A percentile compares a stretch with the other conserved stretches of the same genome.
Conservation (phyloP, 371 early-diverging fungal species). For the Mucor circinelloides region DNA sequence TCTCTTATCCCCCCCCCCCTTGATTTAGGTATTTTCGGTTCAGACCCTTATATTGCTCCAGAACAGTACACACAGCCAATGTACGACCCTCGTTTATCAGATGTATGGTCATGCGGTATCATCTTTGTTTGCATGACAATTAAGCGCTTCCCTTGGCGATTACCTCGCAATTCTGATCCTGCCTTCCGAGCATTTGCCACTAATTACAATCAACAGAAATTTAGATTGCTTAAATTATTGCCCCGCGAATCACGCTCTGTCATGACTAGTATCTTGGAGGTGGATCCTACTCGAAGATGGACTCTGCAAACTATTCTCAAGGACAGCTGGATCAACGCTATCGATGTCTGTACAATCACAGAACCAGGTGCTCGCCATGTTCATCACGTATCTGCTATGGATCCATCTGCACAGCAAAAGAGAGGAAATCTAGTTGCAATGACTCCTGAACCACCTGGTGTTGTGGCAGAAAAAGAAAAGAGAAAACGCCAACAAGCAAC, state of each 20-base stretch:
- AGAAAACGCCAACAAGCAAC: conserved; percentile 8
- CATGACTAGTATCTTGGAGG: conserved; percentile 53
- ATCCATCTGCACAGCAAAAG: conserved; percentile 12
- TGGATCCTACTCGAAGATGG: conserved; percentile 53
- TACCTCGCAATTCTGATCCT: conserved; percentile 63
- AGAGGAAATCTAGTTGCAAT: conserved; percentile 44
- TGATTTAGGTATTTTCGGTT: conserved; percentile 72
- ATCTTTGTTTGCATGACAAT: conserved; percentile 78
- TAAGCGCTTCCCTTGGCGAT: conserved; percentile 76
- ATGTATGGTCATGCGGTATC: conserved; percentile 82
- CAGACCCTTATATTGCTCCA: conserved; percentile 92
- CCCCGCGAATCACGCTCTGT: conserved; percentile 53
- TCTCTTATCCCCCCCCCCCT: background rate
- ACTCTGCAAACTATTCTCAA: conserved; percentile 47
- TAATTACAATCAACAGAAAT: conserved; percentile 42
- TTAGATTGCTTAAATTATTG: conserved; percentile 47
- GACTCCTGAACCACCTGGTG: conserved; percentile 50
- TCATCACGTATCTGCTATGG: conserved; percentile 45
- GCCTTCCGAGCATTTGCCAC: conserved; percentile 55
- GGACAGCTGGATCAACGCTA: conserved; percentile 54
- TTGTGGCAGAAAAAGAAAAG: conserved; percentile 47
- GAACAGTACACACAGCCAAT: conserved; percentile 71
- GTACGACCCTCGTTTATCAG: conserved; percentile 72
- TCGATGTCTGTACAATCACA: conserved; percentile 58
- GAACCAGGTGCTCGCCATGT: conserved; percentile 49